phyloP scores from a whole-genome alignment of 768 basidiomycete genomes.

The Termitomyces sp. region DNA sequence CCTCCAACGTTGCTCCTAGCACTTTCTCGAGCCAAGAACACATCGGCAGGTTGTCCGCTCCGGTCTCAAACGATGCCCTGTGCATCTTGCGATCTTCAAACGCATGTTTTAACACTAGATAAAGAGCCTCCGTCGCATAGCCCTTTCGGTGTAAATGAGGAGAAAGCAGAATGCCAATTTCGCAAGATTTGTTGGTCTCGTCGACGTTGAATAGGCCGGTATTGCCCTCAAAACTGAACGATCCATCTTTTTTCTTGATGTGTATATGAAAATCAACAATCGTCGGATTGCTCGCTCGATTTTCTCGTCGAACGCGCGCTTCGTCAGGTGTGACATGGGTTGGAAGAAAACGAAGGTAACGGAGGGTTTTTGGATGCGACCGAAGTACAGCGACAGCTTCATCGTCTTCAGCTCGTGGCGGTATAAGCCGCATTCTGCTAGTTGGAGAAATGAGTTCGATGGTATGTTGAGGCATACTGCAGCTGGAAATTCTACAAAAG shows the following conservation, averaged over 20 bases:
- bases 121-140: constrained; percentile 39
- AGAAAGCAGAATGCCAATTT: constrained; percentile 34
- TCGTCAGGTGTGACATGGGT: constrained; percentile 29
- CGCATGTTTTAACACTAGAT: constrained; percentile 30
- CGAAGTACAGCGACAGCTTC: constrained; percentile 28
- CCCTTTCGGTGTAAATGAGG: constrained; percentile 31
- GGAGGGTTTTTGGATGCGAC: constrained; percentile 30
- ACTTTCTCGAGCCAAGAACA: constrained; percentile 39
- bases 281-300: constrained; percentile 24
- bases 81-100: constrained; percentile 39
- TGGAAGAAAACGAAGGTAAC: constrained; percentile 34
- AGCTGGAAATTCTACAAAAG: neutral
- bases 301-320: constrained; percentile 26
- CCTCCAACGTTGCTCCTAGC: constrained; percentile 33
- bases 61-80: constrained; percentile 36
- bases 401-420: constrained; percentile 30
- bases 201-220: constrained; percentile 36
- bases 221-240: constrained; percentile 27
- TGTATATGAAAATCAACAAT: constrained; percentile 34
- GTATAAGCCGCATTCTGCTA: constrained; percentile 27
- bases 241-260: constrained; percentile 20
- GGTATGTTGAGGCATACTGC: constrained; percentile 25
- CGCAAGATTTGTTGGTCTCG: constrained; percentile 27
- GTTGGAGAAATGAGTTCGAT: constrained; percentile 25
- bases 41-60: constrained; percentile 37